phyloP scores from a whole-genome alignment of 495 filamentous ascomycete species.

The Viridothelium virens region DNA sequence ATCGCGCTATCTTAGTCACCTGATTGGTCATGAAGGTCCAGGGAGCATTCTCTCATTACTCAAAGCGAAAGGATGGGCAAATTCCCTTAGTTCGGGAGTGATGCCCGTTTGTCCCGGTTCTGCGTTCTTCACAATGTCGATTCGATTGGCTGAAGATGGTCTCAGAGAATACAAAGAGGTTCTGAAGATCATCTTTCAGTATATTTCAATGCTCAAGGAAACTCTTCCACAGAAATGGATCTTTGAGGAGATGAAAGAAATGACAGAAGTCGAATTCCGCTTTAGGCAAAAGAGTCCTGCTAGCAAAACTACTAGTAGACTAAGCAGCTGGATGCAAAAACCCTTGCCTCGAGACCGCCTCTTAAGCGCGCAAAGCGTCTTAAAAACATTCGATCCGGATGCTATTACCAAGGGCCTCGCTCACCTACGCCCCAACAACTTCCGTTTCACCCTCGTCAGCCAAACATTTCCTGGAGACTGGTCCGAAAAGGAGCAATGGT shows the following conservation, averaged over 20 bases:
- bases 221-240: conserved; percentile 84
- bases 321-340: conserved; percentile 82
- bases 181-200: conserved; percentile 83
- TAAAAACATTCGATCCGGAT: conserved; percentile 70
- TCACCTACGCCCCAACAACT: conserved; percentile 80
- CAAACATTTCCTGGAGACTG: conserved; percentile 77
- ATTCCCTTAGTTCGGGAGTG: conserved; percentile 71
- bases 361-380: conserved; percentile 61
- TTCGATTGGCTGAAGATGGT: conserved; percentile 81
- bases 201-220: conserved; percentile 79
- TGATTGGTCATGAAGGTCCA: conserved; percentile 95
- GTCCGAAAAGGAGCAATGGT: conserved; percentile 92
- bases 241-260: conserved; percentile 77
- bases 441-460: conserved; percentile 71
- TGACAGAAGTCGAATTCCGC: conserved; percentile 86
- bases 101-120: conserved; percentile 73
- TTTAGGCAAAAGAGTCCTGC: conserved; percentile 91
- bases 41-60: conserved; percentile 93
- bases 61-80: conserved; percentile 94
- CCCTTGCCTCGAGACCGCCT: conserved; percentile 78
- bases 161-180: conserved; percentile 80
- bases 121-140: conserved; percentile 70
- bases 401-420: conserved; percentile 66
- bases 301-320: conserved; percentile 73
- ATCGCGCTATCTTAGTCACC: conserved; percentile 80